Evolutionary conservation across 148 eudicot genomes (phyloP).

Genomic region (Nyssa sinensis): DNA sequence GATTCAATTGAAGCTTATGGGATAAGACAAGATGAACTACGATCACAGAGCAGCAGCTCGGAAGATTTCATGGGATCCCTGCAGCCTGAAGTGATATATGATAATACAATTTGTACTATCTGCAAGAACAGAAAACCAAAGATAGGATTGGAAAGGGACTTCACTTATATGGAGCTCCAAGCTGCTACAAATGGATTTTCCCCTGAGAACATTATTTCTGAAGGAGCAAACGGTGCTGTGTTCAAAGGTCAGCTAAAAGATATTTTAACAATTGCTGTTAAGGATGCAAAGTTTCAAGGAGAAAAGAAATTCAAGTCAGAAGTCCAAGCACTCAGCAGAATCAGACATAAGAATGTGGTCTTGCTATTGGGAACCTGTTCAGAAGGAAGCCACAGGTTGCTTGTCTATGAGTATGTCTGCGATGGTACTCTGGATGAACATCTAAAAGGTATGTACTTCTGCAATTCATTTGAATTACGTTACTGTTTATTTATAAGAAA

Average conservation of each 20-base stretch:
- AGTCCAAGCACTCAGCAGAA: constrained; percentile 29
- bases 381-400: constrained; percentile 29
- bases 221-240: constrained; percentile 31
- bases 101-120: constrained; percentile 20
- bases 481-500: neutral
- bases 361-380: constrained; percentile 33
- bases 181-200: constrained; percentile 33
- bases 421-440: constrained; percentile 25
- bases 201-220: constrained; percentile 20
- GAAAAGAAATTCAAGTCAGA: constrained; percentile 35
- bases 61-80: neutral
- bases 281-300: constrained; percentile 26
- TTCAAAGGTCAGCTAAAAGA: constrained; percentile 25
- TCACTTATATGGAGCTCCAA: constrained; percentile 26
- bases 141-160: constrained; percentile 16
- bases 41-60: neutral
- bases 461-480: neutral
- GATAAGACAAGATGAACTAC: neutral
- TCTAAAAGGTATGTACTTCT: neutral
- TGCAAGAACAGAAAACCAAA: constrained; percentile 24
- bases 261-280: constrained; percentile 25
- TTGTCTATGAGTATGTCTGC: constrained; percentile 40
- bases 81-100: constrained; percentile 5
- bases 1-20: neutral
- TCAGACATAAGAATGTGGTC: constrained; percentile 35